Evolutionary conservation across 768 basidiomycete genomes (phyloP).

Genomic region (Mycena vitilis): DNA sequence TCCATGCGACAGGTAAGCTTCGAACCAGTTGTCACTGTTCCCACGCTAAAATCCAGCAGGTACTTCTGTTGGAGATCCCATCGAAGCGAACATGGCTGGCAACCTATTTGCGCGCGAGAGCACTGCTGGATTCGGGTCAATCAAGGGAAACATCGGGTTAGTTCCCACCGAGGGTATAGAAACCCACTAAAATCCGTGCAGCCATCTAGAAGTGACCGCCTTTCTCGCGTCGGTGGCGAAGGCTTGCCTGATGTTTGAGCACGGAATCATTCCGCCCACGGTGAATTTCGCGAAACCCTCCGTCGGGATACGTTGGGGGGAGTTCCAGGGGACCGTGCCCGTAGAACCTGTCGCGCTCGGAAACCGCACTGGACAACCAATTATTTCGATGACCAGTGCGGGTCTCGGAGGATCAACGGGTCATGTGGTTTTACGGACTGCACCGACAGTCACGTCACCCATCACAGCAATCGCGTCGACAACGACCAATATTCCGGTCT

Average conservation of each 20-base stretch:
- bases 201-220: slow-evolving; percentile 16
- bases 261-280: slow-evolving; percentile 43
- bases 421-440: slow-evolving; percentile 17
- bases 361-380: slow-evolving; percentile 7
- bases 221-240: slow-evolving; percentile 37
- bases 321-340: not conserved
- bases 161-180: not conserved
- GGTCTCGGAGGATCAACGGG: slow-evolving; percentile 12
- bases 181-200: not conserved
- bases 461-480: too few species aligned
- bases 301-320: slow-evolving; percentile 11
- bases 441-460: not conserved
- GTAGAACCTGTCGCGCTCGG: slow-evolving; percentile 2
- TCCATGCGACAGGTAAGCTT: slow-evolving; percentile 19
- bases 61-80: slow-evolving; percentile 53
- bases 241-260: slow-evolving; percentile 44
- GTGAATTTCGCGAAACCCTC: slow-evolving; percentile 41
- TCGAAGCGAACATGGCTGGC: slow-evolving; percentile 15
- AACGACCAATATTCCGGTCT: not conserved
- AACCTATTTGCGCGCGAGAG: not conserved
- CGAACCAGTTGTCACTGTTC: too few species aligned
- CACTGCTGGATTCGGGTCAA: not conserved
- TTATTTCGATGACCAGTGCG: slow-evolving; percentile 6
- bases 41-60: not conserved
- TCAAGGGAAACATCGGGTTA: slow-evolving; percentile 28